These are phyloP conservation scores for Boechera divaricarpa DNA, from an alignment of 345 rosid species.

Conservation along the genomic window DNA sequence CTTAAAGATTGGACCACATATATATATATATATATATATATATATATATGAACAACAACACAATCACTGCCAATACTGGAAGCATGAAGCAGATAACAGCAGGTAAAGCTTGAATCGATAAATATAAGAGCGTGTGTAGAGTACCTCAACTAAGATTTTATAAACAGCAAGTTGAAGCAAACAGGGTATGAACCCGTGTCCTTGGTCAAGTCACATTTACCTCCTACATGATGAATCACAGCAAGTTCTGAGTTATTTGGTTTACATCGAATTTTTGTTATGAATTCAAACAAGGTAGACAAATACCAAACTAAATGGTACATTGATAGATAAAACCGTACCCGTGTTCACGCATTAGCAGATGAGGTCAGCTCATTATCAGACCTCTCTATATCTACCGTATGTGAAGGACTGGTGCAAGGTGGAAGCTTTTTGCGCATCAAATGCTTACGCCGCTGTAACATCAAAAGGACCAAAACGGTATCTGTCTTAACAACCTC, in stretches of 20 bases:
- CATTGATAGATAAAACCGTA: background rate
- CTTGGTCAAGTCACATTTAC: conserved; percentile 30
- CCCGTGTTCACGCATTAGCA: conserved; percentile 38
- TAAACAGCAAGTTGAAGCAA: conserved; percentile 36
- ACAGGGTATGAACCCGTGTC: conserved; percentile 9
- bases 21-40: background rate
- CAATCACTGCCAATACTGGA: background rate
- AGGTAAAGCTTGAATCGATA: conserved; percentile 14
- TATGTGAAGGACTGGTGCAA: conserved; percentile 30
- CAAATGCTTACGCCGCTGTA: conserved; percentile 93
- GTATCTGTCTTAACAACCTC: conserved; percentile 68
- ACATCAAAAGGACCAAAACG: conserved; percentile 65
- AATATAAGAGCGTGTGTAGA: conserved; percentile 9
- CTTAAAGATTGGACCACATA: conserved; percentile 11
- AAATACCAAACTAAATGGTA: conserved; percentile 10
- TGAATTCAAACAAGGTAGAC: background rate
- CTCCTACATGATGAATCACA: conserved; percentile 33
- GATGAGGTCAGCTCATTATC: conserved; percentile 51
- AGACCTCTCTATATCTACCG: conserved; percentile 43
- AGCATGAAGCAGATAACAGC: conserved; percentile 13
- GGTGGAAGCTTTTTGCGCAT: conserved; percentile 79
- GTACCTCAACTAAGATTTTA: conserved; percentile 41
- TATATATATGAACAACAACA: background rate
- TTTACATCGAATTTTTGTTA: background rate
- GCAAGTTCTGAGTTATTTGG: background rate